Base-by-base conservation (phyloP, 805 yeast genomes). In the Lipomyces yamadae region DNA sequence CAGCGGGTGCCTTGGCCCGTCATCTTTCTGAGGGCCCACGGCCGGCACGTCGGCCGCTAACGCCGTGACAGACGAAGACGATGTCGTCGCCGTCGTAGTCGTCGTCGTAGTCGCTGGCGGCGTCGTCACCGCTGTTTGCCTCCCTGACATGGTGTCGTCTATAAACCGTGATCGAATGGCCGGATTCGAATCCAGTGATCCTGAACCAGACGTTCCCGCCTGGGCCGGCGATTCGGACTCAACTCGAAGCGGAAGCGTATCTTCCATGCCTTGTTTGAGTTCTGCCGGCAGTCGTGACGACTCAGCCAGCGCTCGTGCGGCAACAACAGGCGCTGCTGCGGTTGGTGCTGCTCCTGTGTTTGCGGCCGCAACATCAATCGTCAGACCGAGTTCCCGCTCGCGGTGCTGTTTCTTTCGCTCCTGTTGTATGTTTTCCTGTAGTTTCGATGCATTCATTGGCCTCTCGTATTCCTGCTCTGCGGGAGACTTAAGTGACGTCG, bases 121-220 rank as follows among this genome's bases (percentile, higher is more conserved):
- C 30, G 59, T 29, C 6, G 52, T 29, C 15, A 34, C 35, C 30
- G 55, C 29, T 8, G 34, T 48, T n/a, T 15, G 24, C 60, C 37
- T 18, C 10, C 48, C 48, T 4, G 61, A 18, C 29, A 37, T 29
- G 29, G 59, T 33, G 13, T 63, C 68, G 56, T 52, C 60, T 10
- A 67, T 33, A 35, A 67, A 67, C 3, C 70, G 67, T 11, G 70
- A 67, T 35, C 60, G 54, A 15, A 67, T 61, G 15, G 67, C 62
- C 6, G 55, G 62, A 33, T 58, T 60, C 2, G 68, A 65, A 29
- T 67, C 70, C 8, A 58, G 62, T 3, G 70, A 63, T n/a, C 56
- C 62, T 4, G 65, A 50, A n/a, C 54, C 52, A 6, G 63, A 45
- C 30, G 32, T 65, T 24, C 60, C 56, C 13, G 50, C 3, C 29